Conservation (phyloP, 305 asterid species). For the Fraxinus velutina region DNA sequence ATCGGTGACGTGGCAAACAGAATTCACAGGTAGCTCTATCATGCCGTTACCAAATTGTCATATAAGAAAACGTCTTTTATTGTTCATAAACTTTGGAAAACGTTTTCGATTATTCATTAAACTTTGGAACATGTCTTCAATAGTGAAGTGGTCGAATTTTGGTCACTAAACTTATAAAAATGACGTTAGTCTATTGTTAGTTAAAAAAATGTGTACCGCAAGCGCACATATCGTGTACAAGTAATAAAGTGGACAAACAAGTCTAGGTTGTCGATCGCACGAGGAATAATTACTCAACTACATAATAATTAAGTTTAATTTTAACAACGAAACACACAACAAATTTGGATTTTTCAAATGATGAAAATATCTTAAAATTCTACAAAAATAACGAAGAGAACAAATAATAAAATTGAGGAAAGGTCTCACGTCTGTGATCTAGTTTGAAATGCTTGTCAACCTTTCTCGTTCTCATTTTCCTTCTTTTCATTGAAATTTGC, state of each 20-base stretch:
- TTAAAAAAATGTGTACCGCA: too few species aligned
- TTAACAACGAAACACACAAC: neutral
- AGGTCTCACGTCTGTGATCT: neutral
- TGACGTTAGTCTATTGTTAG: too few species aligned
- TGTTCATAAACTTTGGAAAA: neutral
- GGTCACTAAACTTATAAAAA: neutral
- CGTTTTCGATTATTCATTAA: neutral
- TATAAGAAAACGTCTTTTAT: too few species aligned
- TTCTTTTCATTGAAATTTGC: conserved; percentile 19
- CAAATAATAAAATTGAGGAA: neutral
- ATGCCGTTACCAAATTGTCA: neutral
- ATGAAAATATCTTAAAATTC: neutral
- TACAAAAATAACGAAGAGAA: neutral
- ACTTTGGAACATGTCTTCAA: neutral
- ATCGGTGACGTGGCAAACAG: neutral
- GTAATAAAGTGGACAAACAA: neutral
- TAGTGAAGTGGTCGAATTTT: neutral
- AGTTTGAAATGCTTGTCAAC: neutral
- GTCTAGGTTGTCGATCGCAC: neutral
- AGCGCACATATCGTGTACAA: too few species aligned
- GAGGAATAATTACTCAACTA: neutral
- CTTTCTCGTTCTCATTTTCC: neutral
- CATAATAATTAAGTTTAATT: neutral
- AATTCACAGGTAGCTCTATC: neutral
- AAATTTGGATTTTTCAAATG: too few species aligned